phyloP scores from a whole-genome alignment of 257 asterid species.

The Solanum pinnatisectum region DNA sequence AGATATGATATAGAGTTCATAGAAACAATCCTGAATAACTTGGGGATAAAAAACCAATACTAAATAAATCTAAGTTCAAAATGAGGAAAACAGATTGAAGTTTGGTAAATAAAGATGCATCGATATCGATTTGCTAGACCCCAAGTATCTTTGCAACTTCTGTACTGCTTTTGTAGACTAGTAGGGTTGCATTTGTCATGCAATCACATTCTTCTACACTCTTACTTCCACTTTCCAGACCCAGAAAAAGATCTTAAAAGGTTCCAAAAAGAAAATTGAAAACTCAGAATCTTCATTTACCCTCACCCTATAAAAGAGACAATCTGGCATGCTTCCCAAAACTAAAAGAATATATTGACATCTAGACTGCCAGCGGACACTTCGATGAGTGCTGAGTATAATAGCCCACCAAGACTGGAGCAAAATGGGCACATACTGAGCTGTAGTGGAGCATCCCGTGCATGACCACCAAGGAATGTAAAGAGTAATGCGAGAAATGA shows the following conservation, averaged over 20 bases:
- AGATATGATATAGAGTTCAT: neutral
- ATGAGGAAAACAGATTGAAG: neutral
- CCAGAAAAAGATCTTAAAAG: neutral
- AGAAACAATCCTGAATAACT: neutral
- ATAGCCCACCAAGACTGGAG: neutral
- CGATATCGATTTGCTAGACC: neutral
- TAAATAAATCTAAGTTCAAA: neutral
- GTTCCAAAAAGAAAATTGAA: neutral
- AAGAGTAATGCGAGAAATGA: neutral
- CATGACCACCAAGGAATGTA: neutral
- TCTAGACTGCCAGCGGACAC: neutral
- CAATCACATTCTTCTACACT: neutral
- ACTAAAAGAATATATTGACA: neutral
- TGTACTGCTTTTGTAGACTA: neutral
- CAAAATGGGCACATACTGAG: neutral
- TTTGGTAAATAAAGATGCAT: neutral
- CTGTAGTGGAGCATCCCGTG: neutral
- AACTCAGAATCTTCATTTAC: neutral
- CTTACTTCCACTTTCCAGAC: neutral
- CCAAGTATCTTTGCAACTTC: neutral
- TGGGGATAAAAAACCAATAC: neutral
- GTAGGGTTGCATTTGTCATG: neutral
- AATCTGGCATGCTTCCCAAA: neutral
- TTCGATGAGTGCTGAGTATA: neutral
- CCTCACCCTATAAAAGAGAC: neutral